Evolutionary conservation across 257 asterid species (phyloP), one percentile per base, ranked within the genome.

Genomic region (Solanum chaucha): DNA sequence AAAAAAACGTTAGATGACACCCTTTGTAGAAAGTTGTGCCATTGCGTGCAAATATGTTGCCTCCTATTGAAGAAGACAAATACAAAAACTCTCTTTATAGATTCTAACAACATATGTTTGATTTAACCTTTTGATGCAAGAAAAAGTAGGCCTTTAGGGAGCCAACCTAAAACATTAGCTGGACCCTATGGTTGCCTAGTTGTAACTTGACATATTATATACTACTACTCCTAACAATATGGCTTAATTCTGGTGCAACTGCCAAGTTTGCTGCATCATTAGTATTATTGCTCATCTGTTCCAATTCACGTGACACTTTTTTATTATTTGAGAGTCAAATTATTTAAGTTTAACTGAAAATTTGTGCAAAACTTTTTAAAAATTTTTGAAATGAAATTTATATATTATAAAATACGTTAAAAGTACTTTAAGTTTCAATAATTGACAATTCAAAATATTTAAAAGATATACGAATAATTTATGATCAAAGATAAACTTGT

Each of bases 251-350:
- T 81, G 85, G 41, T 81, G 68, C n/a, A 81, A 28, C 68, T 28
- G 44, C 68, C 68, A 28, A 14, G 44, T 32, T 80, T 81, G 68
- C 67, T 80, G 6, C 40, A 48, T 80, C 85, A 17, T 80, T 80
- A 17, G 34, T 40, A 9, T 10, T n/a, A 10, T 64, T 20, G 14
- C 17, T 12, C 51, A 4, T 44, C 14, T 11, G 51, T 44, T 44
- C 5, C 15, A 44, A 44, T 44, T 44, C 15, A 44, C 1, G 17
- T 4, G 4, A 4, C 2, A 44, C 6, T 12, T 46, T 44, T 12
- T 12, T 4, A 12, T 44, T 44, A 4, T 44, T 44, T 11, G 2
- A 44, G 2, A 44, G 17, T 44, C 0, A 44, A 44, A 44, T 44
- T 44, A 0, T 44, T 12, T 12, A 44, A 44, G 5, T 44, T 44